phyloP scores from a whole-genome alignment of 306 rosid genomes.

The Cyamopsis tetragonoloba region DNA sequence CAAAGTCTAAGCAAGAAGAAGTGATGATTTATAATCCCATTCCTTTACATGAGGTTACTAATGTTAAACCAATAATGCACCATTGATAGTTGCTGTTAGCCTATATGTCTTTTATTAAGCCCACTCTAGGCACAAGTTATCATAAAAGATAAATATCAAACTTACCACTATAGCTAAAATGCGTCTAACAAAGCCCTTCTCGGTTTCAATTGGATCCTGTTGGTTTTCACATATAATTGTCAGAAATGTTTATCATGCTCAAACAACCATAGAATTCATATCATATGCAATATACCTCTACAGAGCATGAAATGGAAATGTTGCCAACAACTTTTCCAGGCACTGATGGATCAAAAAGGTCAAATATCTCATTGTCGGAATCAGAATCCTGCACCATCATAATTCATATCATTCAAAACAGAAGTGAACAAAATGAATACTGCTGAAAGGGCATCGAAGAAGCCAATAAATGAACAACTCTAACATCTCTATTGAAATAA shows the following conservation, averaged over 20 bases:
- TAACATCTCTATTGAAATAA: background rate
- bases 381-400: slow-evolving; percentile 57
- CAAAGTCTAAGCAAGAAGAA: background rate
- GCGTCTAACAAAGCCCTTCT: slow-evolving; percentile 80
- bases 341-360: slow-evolving; percentile 75
- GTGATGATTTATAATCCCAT: background rate
- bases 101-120: slow-evolving; percentile 11
- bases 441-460: background rate
- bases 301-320: slow-evolving; percentile 66
- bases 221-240: slow-evolving; percentile 28
- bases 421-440: slow-evolving; percentile 18
- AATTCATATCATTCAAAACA: slow-evolving; percentile 16
- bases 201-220: slow-evolving; percentile 92
- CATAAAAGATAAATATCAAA: slow-evolving; percentile 28
- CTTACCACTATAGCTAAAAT: slow-evolving; percentile 93
- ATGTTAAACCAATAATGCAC: background rate
- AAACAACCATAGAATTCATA: slow-evolving; percentile 15
- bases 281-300: slow-evolving; percentile 57
- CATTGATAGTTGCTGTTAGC: background rate
- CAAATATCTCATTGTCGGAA: slow-evolving; percentile 44
- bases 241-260: slow-evolving; percentile 17
- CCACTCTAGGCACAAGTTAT: slow-evolving; percentile 9
- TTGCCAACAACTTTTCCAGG: slow-evolving; percentile 65
- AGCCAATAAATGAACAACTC: background rate
- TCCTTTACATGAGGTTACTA: background rate